Conservation (phyloP, 176 grass and related monocot genomes). For the Dendrocalamus sinicus region DNA sequence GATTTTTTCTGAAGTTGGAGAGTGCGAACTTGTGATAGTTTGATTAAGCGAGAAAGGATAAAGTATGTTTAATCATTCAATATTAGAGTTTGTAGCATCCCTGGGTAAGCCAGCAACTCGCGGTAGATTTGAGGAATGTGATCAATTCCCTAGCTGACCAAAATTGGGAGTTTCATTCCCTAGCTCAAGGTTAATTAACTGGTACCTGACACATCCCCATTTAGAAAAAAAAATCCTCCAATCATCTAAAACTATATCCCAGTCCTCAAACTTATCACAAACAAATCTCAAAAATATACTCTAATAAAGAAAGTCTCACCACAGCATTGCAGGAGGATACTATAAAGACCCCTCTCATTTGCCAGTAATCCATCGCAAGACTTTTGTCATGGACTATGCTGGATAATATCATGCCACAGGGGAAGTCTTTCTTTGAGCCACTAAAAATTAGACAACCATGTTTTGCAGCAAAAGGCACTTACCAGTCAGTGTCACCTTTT, state of each 20-base stretch:
- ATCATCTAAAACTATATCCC: background rate
- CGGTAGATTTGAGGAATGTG: background rate
- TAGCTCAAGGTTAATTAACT: background rate
- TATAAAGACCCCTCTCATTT: background rate
- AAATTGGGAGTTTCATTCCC: background rate
- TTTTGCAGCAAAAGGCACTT: background rate
- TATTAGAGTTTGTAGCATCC: background rate
- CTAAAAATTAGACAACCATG: background rate
- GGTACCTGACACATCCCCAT: background rate
- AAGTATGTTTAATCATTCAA: background rate
- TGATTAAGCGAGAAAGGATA: too few species aligned
- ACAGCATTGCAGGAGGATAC: background rate
- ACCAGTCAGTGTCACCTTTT: background rate
- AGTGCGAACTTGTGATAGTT: background rate
- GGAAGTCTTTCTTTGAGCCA: background rate
- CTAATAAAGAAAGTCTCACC: background rate
- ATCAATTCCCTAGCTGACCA: background rate
- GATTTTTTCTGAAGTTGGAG: background rate
- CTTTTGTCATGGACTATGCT: background rate
- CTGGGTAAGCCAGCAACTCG: background rate
- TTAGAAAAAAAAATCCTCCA: background rate
- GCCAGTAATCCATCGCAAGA: background rate
- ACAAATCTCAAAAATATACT: background rate
- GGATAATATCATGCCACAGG: background rate
- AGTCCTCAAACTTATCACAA: background rate